Percentiles rank a stretch among this genome's conserved stretches.
These are phyloP conservation scores for Xylaria sp. DNA, from an alignment of 495 filamentous ascomycete genomes.

Conservation along the genomic window DNA sequence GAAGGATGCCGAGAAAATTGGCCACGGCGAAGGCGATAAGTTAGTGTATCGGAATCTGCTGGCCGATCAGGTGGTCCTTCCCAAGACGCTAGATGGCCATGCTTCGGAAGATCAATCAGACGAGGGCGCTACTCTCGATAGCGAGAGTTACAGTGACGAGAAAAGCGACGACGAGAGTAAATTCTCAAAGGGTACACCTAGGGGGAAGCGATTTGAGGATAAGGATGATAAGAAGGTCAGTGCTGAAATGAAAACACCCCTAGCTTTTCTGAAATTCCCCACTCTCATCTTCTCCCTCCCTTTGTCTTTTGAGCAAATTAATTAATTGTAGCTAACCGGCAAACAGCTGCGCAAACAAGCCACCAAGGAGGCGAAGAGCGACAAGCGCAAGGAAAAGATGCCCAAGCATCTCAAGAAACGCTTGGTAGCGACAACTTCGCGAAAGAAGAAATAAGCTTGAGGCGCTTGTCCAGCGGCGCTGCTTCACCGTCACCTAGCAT, in stretches of 20 bases:
- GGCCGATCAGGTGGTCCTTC: constrained; percentile 66
- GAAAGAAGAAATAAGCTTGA: constrained; percentile 39
- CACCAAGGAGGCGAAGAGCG: constrained; percentile 93
- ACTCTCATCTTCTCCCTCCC: not conserved
- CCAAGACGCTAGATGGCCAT: constrained; percentile 40
- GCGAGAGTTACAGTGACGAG: constrained; percentile 57
- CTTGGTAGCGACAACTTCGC: constrained; percentile 56
- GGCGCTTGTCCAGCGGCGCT: not conserved
- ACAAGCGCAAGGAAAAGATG: constrained; percentile 91
- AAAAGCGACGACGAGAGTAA: constrained; percentile 54
- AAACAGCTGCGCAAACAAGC: constrained; percentile 78
- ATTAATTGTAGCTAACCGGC: constrained; percentile 29
- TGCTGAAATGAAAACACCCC: constrained; percentile 25
- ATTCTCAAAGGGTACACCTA: constrained; percentile 71
- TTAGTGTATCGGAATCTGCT: constrained; percentile 84
- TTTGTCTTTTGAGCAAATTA: not conserved
- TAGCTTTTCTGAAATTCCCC: not conserved
- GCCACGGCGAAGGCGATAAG: constrained; percentile 70
- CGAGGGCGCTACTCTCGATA: constrained; percentile 53
- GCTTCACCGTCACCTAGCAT: not conserved
- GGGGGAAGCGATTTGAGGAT: constrained; percentile 89
- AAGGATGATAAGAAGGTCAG: constrained; percentile 82
- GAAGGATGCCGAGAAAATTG: constrained; percentile 80
- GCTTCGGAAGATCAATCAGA: constrained; percentile 48
- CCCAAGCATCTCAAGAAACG: constrained; percentile 93